Conservation (phyloP, 495 filamentous ascomycete genomes). For the Lophiotrema nucula region DNA sequence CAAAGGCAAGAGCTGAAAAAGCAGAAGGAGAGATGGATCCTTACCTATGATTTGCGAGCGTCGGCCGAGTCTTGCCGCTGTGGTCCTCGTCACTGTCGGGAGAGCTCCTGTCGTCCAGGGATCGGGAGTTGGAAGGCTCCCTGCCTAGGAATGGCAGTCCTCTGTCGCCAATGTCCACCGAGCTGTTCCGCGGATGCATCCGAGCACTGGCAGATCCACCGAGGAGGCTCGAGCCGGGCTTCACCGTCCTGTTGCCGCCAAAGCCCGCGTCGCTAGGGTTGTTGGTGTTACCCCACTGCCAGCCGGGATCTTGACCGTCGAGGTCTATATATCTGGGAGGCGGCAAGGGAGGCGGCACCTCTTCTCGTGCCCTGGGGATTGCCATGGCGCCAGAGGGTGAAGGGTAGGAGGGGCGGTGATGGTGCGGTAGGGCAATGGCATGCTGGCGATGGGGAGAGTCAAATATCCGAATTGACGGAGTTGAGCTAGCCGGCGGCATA, state of each 20-base stretch:
- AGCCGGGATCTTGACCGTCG: conserved; percentile 59
- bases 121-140: conserved; percentile 7
- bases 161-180: conserved; percentile 2
- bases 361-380: conserved; percentile 53
- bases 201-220: conserved; percentile 35
- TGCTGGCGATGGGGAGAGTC: conserved; percentile 35
- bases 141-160: neutral
- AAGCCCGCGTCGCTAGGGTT: conserved; percentile 38
- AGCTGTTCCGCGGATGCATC: conserved; percentile 6
- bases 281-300: conserved; percentile 59
- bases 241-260: conserved; percentile 47
- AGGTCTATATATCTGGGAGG: conserved; percentile 57
- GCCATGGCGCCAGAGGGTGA: conserved; percentile 47
- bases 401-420: conserved; percentile 33
- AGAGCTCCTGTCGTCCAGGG: conserved; percentile 32
- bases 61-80: conserved; percentile 18
- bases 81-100: conserved; percentile 27
- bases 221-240: conserved; percentile 55
- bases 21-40: conserved; percentile 9
- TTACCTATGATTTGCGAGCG: conserved; percentile 25
- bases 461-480: conserved; percentile 38
- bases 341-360: conserved; percentile 62
- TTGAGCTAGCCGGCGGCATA: conserved; percentile 33
- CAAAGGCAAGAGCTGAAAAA: neutral
- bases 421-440: conserved; percentile 30